Base-by-base conservation (phyloP, 1,284 basidiomycete genomes). In the Porogramme epimiltina region DNA sequence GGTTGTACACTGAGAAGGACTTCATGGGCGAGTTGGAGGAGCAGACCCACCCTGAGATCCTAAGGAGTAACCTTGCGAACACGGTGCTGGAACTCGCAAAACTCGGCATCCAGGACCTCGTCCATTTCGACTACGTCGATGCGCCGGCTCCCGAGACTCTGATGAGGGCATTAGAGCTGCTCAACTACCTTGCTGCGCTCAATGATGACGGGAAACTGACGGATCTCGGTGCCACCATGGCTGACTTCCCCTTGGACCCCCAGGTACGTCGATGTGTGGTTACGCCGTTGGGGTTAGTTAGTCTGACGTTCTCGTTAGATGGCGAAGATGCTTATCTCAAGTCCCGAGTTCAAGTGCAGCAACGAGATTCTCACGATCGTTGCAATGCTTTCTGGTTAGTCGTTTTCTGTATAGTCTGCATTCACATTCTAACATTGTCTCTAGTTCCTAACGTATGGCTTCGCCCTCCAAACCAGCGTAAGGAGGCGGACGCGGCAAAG, bases 241-340 rank as follows among this genome's bases (percentile, higher is more conserved):
- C 96, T 11, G 95, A 98, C 61, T 98, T 99, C 74, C 96, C 96
- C 15, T 80, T 99, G 24, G 97, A 99, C 68, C 96, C 97, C 26
- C 96, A 98, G 77, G 89, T 87, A 58, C 34, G 70, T 59, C 15
- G 41, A 24, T 31, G 36, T 45, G 28, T 34, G 15, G 6, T n/a
- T 8, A 44, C 5, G n/a, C 20, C 18, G 13, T 15, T 15, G 2
- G 9, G 11, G 8, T 36, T 1, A 9, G n/a, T 23, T 3, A 6
- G 8, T 16, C 28, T 11, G 16, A 9, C 1, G 10, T 5, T 2
- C 3, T 26, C 26, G 3, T 37, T 11, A 91, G 84, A 81, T 98
- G 59, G 86, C 96, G 40, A 96, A 98, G 73, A 91, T 97, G 85
- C 82, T 99, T 51, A 94, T 98, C 56, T 84, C 87, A 57, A 95